phyloP scores from a whole-genome alignment of 2,329 filamentous ascomycete species.

The Lasiodiplodia sp. region DNA sequence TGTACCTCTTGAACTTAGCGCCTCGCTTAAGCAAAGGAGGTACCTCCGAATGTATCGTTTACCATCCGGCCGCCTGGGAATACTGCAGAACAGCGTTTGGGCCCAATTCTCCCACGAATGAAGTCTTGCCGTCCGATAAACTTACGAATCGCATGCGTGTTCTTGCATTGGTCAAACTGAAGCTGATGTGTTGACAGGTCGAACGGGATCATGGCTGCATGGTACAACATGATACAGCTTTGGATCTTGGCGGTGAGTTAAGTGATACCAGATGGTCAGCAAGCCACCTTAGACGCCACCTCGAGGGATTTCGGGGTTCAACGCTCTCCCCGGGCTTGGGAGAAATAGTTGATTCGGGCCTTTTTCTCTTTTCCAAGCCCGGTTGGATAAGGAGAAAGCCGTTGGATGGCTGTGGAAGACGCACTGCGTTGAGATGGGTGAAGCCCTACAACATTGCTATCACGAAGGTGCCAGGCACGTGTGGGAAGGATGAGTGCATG shows the following conservation, averaged over 20 bases:
- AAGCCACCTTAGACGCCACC: background rate
- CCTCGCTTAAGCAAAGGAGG: slow-evolving; percentile 10
- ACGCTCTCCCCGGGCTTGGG: background rate
- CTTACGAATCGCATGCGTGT: background rate
- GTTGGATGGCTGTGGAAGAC: background rate
- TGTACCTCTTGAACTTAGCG: too few relatives aligned
- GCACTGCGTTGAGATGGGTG: background rate
- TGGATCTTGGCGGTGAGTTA: slow-evolving; percentile 17
- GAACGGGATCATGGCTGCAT: slow-evolving; percentile 12
- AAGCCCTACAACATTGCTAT: background rate
- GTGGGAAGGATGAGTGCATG: background rate
- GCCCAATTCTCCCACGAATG: background rate
- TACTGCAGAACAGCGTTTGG: background rate
- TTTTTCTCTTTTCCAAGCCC: background rate
- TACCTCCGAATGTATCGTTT: slow-evolving; percentile 2
- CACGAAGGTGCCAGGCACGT: background rate
- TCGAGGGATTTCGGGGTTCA: slow-evolving; percentile 2
- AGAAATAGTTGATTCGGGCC: too few relatives aligned
- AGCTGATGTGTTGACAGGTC: background rate
- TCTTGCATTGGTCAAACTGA: slow-evolving; percentile 1
- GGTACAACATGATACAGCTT: background rate
- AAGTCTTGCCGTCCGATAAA: background rate
- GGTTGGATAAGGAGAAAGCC: background rate
- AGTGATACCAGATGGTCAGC: slow-evolving; percentile 20
- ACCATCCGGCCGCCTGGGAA: background rate